Conservation (phyloP, 2,329 filamentous ascomycete species). For the Colletotrichum limetticola region DNA sequence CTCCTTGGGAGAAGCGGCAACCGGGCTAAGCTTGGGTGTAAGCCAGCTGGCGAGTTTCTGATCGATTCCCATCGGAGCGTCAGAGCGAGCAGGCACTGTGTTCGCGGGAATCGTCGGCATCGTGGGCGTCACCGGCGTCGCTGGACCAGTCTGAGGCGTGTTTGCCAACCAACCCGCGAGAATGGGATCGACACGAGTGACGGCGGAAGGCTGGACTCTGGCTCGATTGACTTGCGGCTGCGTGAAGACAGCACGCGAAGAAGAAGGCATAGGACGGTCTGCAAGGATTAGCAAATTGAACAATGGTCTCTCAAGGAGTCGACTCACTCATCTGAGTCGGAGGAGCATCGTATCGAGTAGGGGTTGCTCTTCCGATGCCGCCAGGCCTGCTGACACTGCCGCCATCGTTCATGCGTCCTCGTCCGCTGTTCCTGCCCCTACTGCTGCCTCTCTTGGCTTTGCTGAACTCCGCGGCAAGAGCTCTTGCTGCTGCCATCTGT, state of each 20-base stretch:
- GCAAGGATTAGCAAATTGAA: not conserved
- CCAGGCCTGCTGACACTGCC: not conserved
- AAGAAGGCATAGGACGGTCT: not conserved
- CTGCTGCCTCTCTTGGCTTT: not conserved
- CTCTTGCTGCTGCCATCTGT: constrained; percentile 5
- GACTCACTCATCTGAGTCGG: not conserved
- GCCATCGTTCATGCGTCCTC: not conserved
- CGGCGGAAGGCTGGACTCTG: not conserved
- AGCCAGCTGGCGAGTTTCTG: not conserved
- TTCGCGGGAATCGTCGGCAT: not conserved
- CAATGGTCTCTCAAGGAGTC: not conserved
- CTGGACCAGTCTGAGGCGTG: not conserved
- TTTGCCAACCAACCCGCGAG: not conserved
- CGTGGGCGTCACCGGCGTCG: too few species aligned
- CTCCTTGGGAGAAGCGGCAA: not conserved
- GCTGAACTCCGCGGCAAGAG: not conserved
- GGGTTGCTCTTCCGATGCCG: not conserved
- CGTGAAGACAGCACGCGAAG: not conserved
- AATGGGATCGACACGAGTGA: not conserved
- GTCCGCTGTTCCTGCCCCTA: not conserved
- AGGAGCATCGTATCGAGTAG: not conserved
- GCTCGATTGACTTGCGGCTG: not conserved
- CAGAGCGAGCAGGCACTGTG: not conserved
- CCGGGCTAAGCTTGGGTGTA: not conserved
- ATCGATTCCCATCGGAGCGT: not conserved